Evolutionary conservation across 495 filamentous ascomycete species (phyloP), one percentile per base, ranked within the genome.

Genomic region (Pseudotulostoma volvatum): DNA sequence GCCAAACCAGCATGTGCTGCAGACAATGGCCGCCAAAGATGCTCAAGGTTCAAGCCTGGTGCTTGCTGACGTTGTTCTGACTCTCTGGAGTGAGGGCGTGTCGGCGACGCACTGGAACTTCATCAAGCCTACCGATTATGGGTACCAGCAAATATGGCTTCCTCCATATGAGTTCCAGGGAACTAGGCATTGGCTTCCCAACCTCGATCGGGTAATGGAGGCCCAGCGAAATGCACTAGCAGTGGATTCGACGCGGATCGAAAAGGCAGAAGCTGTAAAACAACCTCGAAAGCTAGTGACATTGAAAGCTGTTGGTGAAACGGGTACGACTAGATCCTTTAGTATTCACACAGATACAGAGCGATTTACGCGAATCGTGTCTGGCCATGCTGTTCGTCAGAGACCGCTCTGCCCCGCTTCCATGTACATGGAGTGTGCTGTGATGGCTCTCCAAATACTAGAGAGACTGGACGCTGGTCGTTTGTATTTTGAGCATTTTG

Each of bases 91-190:
- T 31, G 43, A 52, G 1, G 65, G 68, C 0, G 19, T 61, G 0
- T 43, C 42, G 0, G 54, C 51, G 1, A 28, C 44, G 4, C 71
- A 67, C 55, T 77, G 71, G 73, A 39, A 55, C 0, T 60, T 66
- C 36, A 60, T 68, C 40, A 14, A 15, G 0, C 36, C 32, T 1
- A 66, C 69, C 44, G 63, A 44, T 3, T 32, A 37, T 7, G 46
- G 58, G 1, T 64, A 67, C 38, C 16, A 37, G 3, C 40, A 32
- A 4, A 4, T 72, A n/a, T 36, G 54, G 1, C 56, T 76, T 0
- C 71, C 71, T 8, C 62, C 70, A 0, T 74, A 73, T 32, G 64
- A 71, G 40, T 76, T 76, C 33, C 65, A 70, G 18, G 60, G 60
- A 38, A 43, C 58, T 0, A 31, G 45, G 0, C 63, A 69, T 33